These are phyloP conservation scores for Talaromyces ruber DNA, from an alignment of 495 filamentous ascomycete genomes.

Conservation along the genomic window DNA sequence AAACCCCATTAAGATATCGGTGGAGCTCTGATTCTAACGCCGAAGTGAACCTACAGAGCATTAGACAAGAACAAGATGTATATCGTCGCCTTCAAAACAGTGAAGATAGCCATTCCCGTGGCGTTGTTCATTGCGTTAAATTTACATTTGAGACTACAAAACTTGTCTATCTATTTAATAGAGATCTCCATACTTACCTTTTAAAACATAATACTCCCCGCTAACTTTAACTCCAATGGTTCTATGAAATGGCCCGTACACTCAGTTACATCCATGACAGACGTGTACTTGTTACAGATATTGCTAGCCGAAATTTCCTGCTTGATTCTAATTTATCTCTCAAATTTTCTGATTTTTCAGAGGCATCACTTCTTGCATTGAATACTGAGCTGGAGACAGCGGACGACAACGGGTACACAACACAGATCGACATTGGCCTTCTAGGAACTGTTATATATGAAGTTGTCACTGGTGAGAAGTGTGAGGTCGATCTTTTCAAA, in stretches of 20 bases:
- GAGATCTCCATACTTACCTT: slow-evolving; percentile 19
- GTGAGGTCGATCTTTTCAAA: slow-evolving; percentile 21
- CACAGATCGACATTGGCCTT: slow-evolving; percentile 18
- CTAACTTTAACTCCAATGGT: slow-evolving; percentile 18
- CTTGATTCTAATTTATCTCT: slow-evolving; percentile 20
- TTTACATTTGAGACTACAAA: no score
- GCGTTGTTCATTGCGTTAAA: no score
- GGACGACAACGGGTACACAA: slow-evolving; percentile 17
- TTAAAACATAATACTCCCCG: slow-evolving; percentile 9
- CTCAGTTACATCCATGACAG: slow-evolving; percentile 17
- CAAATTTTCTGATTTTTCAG: slow-evolving; percentile 22
- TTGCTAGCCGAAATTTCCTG: slow-evolving; percentile 20
- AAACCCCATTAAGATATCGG: slow-evolving; percentile 12
- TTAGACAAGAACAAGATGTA: slow-evolving; percentile 18
- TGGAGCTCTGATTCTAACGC: slow-evolving; percentile 16
- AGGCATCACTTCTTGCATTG: slow-evolving; percentile 17
- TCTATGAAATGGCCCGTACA: slow-evolving; percentile 18
- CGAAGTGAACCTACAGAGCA: slow-evolving; percentile 10
- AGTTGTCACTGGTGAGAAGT: slow-evolving; percentile 16
- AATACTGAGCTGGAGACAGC: slow-evolving; percentile 17
- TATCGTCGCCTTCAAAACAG: no score
- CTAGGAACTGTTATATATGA: slow-evolving; percentile 24
- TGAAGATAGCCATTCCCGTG: no score
- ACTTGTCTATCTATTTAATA: slow-evolving; percentile 18
- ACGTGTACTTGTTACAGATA: slow-evolving; percentile 21